Conservation (phyloP, 192 early-diverging fungal genomes). For the Rhizophagus prolifer region DNA sequence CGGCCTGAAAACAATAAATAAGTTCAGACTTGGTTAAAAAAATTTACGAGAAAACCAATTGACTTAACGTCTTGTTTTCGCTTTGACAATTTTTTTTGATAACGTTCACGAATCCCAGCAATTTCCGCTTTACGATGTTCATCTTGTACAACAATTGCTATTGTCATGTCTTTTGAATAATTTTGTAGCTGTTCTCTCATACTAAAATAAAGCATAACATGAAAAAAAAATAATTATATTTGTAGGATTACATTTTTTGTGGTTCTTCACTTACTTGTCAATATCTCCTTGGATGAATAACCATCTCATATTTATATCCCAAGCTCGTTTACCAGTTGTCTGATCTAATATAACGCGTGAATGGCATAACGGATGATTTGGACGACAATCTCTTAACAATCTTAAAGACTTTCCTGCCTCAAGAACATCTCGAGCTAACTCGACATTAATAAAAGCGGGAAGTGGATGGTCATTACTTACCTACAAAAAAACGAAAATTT, state of each 20-base stretch:
- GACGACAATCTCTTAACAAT: slow-evolving; percentile 32
- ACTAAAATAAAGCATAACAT: not conserved
- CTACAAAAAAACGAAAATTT: not conserved
- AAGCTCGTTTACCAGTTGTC: not conserved
- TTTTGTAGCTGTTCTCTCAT: slow-evolving; percentile 26
- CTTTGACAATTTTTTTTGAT: not conserved
- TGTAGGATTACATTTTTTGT: not conserved
- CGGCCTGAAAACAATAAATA: slow-evolving; percentile 1
- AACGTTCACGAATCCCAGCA: not conserved
- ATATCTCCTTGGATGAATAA: slow-evolving; percentile 29
- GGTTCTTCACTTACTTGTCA: slow-evolving; percentile 12
- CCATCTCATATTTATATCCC: slow-evolving; percentile 11
- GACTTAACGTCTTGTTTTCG: not conserved
- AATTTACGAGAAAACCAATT: not conserved
- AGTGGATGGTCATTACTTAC: slow-evolving; percentile 17
- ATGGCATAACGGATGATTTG: slow-evolving; percentile 33
- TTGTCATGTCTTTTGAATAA: slow-evolving; percentile 9
- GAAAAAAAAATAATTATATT: not conserved
- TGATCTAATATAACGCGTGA: slow-evolving; percentile 9
- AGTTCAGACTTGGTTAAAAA: not conserved
- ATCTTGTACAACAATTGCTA: slow-evolving; percentile 17
- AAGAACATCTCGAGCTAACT: slow-evolving; percentile 34
- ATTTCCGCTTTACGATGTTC: slow-evolving; percentile 1
- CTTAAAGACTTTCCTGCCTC: slow-evolving; percentile 39
- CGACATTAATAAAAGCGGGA: slow-evolving; percentile 33